Conservation (phyloP, 148 eudicot species). For the Fallopia convolvulus region DNA sequence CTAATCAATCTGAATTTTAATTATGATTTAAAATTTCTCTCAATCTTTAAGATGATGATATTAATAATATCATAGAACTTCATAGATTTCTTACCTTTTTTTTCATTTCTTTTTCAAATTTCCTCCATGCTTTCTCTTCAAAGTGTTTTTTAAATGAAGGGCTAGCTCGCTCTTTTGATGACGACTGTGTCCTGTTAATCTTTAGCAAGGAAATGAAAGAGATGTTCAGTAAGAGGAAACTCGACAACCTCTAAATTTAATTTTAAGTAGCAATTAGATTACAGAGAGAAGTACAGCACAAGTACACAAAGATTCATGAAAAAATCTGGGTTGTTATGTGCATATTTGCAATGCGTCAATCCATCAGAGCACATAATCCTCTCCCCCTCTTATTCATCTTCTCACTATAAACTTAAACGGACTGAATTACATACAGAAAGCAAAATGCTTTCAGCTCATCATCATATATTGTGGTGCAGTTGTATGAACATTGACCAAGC, state of each 20-base stretch:
- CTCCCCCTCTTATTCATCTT: neutral
- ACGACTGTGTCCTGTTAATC: conserved; percentile 57
- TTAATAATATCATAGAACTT: neutral
- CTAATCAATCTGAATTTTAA: neutral
- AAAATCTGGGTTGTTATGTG: neutral
- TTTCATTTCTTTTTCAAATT: conserved; percentile 92
- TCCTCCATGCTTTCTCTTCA: conserved; percentile 79
- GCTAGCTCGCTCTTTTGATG: conserved; percentile 37
- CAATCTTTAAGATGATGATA: neutral
- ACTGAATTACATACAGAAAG: neutral
- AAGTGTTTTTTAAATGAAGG: conserved; percentile 60
- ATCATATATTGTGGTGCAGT: neutral
- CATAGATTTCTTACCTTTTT: conserved; percentile 54
- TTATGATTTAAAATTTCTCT: neutral
- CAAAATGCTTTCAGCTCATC: neutral
- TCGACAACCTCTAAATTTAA: neutral
- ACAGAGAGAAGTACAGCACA: neutral
- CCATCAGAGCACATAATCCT: neutral
- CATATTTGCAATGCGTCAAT: neutral
- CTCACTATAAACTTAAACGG: neutral
- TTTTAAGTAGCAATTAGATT: neutral
- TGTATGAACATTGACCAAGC: neutral
- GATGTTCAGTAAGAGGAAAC: neutral
- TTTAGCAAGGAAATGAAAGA: conserved; percentile 15
- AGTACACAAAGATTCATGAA: neutral